phyloP scores from a whole-genome alignment of 352 stramenopile species.

The Phytophthora kernoviae region DNA sequence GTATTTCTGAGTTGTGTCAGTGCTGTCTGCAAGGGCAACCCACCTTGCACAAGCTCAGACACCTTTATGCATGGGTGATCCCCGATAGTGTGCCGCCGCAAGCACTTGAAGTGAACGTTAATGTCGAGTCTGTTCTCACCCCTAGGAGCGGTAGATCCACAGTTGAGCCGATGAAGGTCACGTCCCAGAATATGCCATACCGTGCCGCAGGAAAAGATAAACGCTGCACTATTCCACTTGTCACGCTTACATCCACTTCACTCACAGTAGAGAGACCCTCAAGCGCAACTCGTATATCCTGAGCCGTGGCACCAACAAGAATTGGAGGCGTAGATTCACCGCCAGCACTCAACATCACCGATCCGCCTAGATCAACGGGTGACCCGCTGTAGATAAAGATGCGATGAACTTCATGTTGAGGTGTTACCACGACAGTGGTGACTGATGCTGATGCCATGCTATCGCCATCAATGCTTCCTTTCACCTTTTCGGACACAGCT shows the following conservation, averaged over 20 bases:
- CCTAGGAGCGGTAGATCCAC: constrained; percentile 53
- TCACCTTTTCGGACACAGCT: constrained; percentile 43
- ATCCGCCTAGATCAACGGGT: constrained; percentile 60
- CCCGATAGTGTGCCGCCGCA: constrained; percentile 69
- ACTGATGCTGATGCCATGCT: constrained; percentile 22
- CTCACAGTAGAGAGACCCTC: constrained; percentile 70
- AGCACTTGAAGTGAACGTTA: constrained; percentile 41
- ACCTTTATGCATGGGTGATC: constrained; percentile 54
- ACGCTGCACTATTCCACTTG: constrained; percentile 25
- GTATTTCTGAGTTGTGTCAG: constrained; percentile 29
- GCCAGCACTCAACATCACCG: constrained; percentile 64
- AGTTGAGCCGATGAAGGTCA: constrained; percentile 52
- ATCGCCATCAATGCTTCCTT: constrained; percentile 39
- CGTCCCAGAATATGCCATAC: constrained; percentile 70
- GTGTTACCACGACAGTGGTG: constrained; percentile 31
- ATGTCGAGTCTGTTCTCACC: constrained; percentile 36
- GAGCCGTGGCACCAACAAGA: constrained; percentile 41
- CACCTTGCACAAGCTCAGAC: constrained; percentile 38
- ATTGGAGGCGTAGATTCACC: constrained; percentile 62
- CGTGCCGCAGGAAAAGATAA: constrained; percentile 39
- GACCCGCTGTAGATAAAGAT: constrained; percentile 69
- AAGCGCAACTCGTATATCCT: constrained; percentile 55
- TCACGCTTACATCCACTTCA: constrained; percentile 51
- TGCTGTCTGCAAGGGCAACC: constrained; percentile 27
- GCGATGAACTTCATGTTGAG: constrained; percentile 65